Conservation (phyloP, 1,139 yeast genomes). For the Pichia cactophila region DNA sequence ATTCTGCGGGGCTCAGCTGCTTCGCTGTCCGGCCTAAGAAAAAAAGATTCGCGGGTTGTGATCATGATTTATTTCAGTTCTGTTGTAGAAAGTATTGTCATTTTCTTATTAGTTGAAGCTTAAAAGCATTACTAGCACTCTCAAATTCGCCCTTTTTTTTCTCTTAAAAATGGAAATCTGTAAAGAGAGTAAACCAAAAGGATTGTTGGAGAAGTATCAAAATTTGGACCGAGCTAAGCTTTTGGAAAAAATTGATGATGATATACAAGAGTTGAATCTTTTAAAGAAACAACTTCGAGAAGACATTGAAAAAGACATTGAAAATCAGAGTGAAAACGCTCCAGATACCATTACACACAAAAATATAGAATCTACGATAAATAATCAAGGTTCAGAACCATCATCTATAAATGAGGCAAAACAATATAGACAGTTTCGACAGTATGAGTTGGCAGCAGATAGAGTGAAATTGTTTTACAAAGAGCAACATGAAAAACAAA, state of each 20-base stretch:
- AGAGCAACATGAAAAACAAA: conserved; percentile 64
- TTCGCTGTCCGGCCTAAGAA: too few species aligned
- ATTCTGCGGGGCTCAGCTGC: too few species aligned
- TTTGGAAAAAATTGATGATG: conserved; percentile 33
- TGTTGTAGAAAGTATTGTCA: too few species aligned
- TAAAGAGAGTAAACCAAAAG: not conserved
- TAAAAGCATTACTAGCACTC: too few species aligned
- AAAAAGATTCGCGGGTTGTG: too few species aligned
- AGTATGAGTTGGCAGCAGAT: conserved; percentile 64
- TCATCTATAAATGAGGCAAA: conserved; percentile 19
- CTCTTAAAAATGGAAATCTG: not conserved
- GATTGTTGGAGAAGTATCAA: conserved; percentile 15
- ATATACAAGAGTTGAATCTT: conserved; percentile 33
- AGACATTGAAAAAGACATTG: not conserved
- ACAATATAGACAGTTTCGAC: conserved; percentile 39
- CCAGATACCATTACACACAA: not conserved
- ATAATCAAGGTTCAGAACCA: conserved; percentile 19
- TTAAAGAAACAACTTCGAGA: conserved; percentile 22
- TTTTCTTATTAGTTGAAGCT: too few species aligned
- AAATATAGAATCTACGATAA: not conserved
- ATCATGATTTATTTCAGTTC: too few species aligned
- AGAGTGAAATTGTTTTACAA: conserved; percentile 59
- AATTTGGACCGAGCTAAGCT: conserved; percentile 24
- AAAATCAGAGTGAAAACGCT: not conserved
- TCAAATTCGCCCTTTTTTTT: too few species aligned